Evolutionary conservation across 257 asterid species (phyloP).

Genomic region (Cynanchum wilfordii): DNA sequence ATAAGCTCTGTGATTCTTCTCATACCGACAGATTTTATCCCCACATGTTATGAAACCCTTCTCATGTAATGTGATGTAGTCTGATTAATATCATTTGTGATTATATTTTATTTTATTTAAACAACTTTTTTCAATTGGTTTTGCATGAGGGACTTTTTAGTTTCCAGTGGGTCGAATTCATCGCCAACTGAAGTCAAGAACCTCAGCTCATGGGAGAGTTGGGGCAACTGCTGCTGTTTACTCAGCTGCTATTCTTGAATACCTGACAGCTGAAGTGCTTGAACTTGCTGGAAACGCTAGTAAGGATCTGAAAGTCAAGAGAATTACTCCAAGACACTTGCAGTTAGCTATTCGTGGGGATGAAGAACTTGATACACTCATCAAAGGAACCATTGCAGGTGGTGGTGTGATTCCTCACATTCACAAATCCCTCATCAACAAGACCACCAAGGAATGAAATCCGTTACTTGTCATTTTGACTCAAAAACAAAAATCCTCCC

Average conservation of each 20-base stretch:
- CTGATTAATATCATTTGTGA: not conserved
- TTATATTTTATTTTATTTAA: not conserved
- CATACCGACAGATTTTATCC: not conserved
- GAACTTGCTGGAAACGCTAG: constrained; percentile 97
- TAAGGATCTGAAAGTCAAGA: constrained; percentile 92
- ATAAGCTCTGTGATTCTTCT: not conserved
- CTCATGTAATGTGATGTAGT: not conserved
- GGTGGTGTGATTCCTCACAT: constrained; percentile 99
- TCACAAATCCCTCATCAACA: constrained; percentile 97
- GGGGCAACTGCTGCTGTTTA: constrained; percentile 97
- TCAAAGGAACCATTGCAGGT: constrained; percentile 93
- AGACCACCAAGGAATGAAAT: constrained; percentile 82
- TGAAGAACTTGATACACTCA: constrained; percentile 93
- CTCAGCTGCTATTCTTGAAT: constrained; percentile 91
- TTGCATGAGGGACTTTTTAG: constrained; percentile 29
- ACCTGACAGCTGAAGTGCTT: constrained; percentile 87
- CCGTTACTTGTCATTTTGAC: not conserved
- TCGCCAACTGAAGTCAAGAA: constrained; percentile 81
- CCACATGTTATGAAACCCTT: not conserved
- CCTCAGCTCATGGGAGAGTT: constrained; percentile 84
- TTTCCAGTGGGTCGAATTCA: constrained; percentile 96
- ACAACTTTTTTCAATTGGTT: not conserved
- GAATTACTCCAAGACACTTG: constrained; percentile 87
- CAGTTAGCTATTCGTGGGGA: constrained; percentile 96
- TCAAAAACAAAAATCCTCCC: not conserved